These are phyloP conservation scores for Ceratobasidium papillatum DNA, from an alignment of 1,284 basidiomycete genomes.

Conservation along the genomic window DNA sequence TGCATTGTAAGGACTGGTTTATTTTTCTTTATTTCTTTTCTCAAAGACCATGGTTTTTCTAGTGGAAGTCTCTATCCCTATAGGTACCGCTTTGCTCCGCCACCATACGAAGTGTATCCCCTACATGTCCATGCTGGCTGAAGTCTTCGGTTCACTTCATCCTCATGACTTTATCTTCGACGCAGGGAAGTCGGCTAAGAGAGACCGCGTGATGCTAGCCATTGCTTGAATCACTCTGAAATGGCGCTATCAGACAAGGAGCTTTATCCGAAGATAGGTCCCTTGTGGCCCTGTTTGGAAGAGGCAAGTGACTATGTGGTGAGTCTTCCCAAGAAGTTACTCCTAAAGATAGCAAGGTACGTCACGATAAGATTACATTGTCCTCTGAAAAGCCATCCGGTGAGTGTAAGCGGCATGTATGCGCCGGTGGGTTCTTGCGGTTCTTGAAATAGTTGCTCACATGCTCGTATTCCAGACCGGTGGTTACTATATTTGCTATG, in stretches of 20 bases:
- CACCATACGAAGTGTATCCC: not conserved
- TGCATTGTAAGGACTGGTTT: too few relatives aligned
- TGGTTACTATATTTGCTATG: not conserved
- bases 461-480: slow-evolving; percentile 9
- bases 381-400: not conserved
- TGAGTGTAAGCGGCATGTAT: slow-evolving; percentile 13
- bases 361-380: slow-evolving; percentile 5
- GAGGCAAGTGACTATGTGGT: not conserved
- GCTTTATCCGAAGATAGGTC: slow-evolving; percentile 28
- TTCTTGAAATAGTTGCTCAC: slow-evolving; percentile 28
- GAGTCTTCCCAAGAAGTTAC: not conserved
- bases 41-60: too few relatives aligned
- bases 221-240: not conserved
- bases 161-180: slow-evolving; percentile 29
- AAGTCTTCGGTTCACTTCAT: slow-evolving; percentile 1
- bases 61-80: not conserved
- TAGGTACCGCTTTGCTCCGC: not conserved
- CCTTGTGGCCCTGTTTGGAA: slow-evolving; percentile 4
- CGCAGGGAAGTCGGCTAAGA: slow-evolving; percentile 9
- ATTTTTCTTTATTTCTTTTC: too few relatives aligned
- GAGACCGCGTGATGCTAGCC: slow-evolving; percentile 11
- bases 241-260: not conserved
- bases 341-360: not conserved
- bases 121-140: slow-evolving; percentile 3
- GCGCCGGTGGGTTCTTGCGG: slow-evolving; percentile 11